Base-by-base conservation (phyloP, 441 rosid species). In the Gossypium gossypioides region DNA sequence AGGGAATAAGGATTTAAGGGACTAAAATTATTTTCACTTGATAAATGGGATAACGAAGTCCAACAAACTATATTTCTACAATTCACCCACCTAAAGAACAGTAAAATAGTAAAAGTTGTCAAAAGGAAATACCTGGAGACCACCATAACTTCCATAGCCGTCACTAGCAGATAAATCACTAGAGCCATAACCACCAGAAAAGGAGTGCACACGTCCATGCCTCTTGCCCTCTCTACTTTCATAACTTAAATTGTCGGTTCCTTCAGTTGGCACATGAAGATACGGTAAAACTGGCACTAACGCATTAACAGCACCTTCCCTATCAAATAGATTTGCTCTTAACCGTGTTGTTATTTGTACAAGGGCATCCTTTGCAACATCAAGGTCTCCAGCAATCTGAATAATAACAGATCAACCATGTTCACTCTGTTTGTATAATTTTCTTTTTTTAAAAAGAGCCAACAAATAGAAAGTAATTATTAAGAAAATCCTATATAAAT, bases 331-430 rank as follows among this genome's bases (percentile, higher is more conserved):
- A 66, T 96, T 96, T 62, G 96, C 96, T 80, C 97, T 93, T 76
- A 96, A 77, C 63, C 97, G 86, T 15, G 84, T 84, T 61, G 90
- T 84, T 74, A 93, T 79, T 80, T 90, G 96, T 52, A 91, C 72
- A 32, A 96, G 94, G 81, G 99, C 99, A 75, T 91, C 97, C 85
- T 90, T 93, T 74, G 96, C 98, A 75, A 86, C 85, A 78, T 93
- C 97, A 83, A 91, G 91, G 72, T 91, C 96, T 76, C 99, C 99
- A 77, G 94, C 77, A 7, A 96, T 93, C 99, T 96, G 81, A 32
- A 77, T 64, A 57, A 77, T 22, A 9, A 79, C 46, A 74, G 81
- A 58, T 37, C 29, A 73, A 75, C 37, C 9, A 54, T 12, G 15
- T 59, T 54, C n/a, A n/a, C n/a, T n/a, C 54, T 18, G 42, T 62